A percentile compares a stretch with the other conserved stretches of the same genome.
phyloP scores from a whole-genome alignment of 495 filamentous ascomycete species.

The Podospora australis region DNA sequence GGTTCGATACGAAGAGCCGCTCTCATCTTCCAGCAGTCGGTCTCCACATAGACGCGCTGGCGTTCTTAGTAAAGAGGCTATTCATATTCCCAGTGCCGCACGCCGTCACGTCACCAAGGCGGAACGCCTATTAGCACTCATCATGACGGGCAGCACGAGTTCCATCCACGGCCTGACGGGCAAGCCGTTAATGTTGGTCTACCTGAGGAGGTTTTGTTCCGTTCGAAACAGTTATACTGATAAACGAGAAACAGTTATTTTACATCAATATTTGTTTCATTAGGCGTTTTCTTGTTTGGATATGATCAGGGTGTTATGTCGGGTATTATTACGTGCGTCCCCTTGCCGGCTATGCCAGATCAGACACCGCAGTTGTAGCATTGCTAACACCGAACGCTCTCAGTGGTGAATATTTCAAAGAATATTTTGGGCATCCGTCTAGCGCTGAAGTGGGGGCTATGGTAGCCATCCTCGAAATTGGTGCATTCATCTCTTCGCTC shows the following conservation, averaged over 20 bases:
- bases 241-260: too few relatives aligned
- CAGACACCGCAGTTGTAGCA: conserved; percentile 6
- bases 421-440: conserved; percentile 86
- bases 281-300: conserved; percentile 95
- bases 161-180: conserved; percentile 88
- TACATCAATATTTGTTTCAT: conserved; percentile 94
- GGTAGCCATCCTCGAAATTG: conserved; percentile 92
- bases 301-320: conserved; percentile 99
- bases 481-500: conserved; percentile 85
- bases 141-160: conserved; percentile 75
- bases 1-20: conserved; percentile 39
- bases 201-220: neutral
- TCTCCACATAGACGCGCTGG: conserved; percentile 24
- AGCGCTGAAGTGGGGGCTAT: conserved; percentile 85
- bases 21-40: conserved; percentile 15
- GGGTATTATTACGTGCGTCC: conserved; percentile 88
- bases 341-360: neutral
- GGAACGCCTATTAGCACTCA: conserved; percentile 63
- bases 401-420: conserved; percentile 78
- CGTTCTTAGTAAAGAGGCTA: conserved; percentile 69
- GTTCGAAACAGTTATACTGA: neutral
- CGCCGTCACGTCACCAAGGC: conserved; percentile 54
- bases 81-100: conserved; percentile 66
- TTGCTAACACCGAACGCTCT: too few relatives aligned
- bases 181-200: conserved; percentile 80